Evolutionary conservation across 2,329 filamentous ascomycete genomes (phyloP), one percentile per base, ranked within the genome.

Genomic region (Biscogniauxia marginata): DNA sequence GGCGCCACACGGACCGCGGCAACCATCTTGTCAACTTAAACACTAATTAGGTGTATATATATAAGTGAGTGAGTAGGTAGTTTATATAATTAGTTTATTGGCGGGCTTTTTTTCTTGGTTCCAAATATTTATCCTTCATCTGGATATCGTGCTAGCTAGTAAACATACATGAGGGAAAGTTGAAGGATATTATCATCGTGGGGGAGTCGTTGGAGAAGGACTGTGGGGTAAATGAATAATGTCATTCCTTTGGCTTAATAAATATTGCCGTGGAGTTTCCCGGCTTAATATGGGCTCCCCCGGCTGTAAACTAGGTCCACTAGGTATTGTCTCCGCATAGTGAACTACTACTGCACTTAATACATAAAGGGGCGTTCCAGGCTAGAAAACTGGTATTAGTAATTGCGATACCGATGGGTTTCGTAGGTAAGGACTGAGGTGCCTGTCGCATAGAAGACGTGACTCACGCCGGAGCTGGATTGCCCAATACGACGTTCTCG

Each of bases 1-100:
- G 73, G 72, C 8, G 63, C 57, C 16, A 73, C 67, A 57, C 73
- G 67, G 49, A 75, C 61, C 20, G 67, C 66, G 20, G 67, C 66
- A 55, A 63, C 67, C 71, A 73, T 73, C 44, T 61, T 66, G 30
- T 19, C n/a, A n/a, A n/a, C n/a, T n/a, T n/a, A n/a, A 50, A 46
- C 9, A 48, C 22, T 43, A 23, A 49, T 19, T n/a, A n/a, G n/a
- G n/a, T n/a, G n/a, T n/a, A n/a, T n/a, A n/a, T n/a, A n/a, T n/a
- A n/a, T n/a, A n/a, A n/a, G n/a, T n/a, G n/a, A n/a, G n/a, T n/a
- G n/a, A n/a, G n/a, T n/a, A n/a, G 9, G 30, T 16, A 7, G 13
- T 30, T 30, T 3, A 11, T 39, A 39, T 34, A 11, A 11, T 34
- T 11, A 13, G 30, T 11, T 11, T 13, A 34, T 13, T 34, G 30